A percentile compares a stretch with the other conserved stretches of the same genome.
These are phyloP conservation scores for Cyberlindnera xishuangbannaensis DNA, from an alignment of 805 yeast species.

Conservation along the genomic window DNA sequence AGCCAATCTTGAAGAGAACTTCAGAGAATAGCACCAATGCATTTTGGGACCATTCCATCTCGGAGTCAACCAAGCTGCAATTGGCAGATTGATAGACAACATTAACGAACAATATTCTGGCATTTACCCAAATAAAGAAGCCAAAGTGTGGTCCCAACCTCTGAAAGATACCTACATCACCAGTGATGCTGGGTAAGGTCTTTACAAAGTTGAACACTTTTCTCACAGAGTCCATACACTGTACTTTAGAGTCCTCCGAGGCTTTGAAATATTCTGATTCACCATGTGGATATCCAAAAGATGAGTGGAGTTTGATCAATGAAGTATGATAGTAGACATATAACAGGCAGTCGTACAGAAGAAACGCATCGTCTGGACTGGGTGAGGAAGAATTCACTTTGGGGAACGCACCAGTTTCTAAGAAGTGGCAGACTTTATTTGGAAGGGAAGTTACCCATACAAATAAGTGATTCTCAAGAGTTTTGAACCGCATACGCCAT, in stretches of 20 bases:
- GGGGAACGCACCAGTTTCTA: too few relatives aligned
- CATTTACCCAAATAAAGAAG: slow-evolving; percentile 29
- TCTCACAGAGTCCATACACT: slow-evolving; percentile 19
- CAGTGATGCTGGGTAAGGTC: background rate
- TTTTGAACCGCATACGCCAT: slow-evolving; percentile 18
- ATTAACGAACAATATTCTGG: slow-evolving; percentile 29
- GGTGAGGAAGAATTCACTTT: slow-evolving; percentile 13
- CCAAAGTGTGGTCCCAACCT: slow-evolving; percentile 29
- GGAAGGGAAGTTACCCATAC: slow-evolving; percentile 20
- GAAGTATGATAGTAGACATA: slow-evolving; percentile 20
- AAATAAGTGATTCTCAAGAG: slow-evolving; percentile 15
- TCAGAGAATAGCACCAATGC: slow-evolving; percentile 14
- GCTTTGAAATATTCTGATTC: slow-evolving; percentile 20
- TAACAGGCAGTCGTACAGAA: slow-evolving; percentile 17
- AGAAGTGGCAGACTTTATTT: too few relatives aligned
- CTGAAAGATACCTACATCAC: too few relatives aligned
- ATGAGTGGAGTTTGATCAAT: slow-evolving; percentile 20
- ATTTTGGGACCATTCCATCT: slow-evolving; percentile 9
- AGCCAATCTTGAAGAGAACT: slow-evolving; percentile 20
- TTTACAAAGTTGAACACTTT: slow-evolving; percentile 16
- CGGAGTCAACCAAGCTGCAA: slow-evolving; percentile 6
- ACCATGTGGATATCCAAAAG: slow-evolving; percentile 22
- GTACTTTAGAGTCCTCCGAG: slow-evolving; percentile 18
- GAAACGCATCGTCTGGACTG: slow-evolving; percentile 2
- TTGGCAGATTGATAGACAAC: slow-evolving; percentile 14